Percentiles rank a stretch among this genome's conserved stretches.
Conservation (phyloP, 2,329 filamentous ascomycete genomes). For the Pezicula carpinea region DNA sequence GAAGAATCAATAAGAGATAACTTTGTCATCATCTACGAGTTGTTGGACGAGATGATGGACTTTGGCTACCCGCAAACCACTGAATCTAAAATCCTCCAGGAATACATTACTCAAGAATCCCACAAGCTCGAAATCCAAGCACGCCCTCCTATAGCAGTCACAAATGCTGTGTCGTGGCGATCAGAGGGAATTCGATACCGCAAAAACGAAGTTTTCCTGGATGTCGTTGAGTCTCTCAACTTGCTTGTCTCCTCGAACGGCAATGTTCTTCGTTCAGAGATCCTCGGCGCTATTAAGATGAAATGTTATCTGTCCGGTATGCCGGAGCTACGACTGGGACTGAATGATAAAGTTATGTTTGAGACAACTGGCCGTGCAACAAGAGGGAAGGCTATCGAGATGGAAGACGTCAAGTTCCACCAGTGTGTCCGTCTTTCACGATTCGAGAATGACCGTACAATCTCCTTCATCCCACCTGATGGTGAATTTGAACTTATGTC, state of each 20-base stretch:
- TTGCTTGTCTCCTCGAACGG: constrained; percentile 90
- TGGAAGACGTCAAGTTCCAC: constrained; percentile 99
- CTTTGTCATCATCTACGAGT: constrained; percentile 98
- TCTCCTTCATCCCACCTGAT: constrained; percentile 97
- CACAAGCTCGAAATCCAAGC: constrained; percentile 98
- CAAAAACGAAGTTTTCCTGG: constrained; percentile 99
- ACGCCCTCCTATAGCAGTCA: constrained; percentile 93
- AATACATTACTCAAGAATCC: constrained; percentile 98
- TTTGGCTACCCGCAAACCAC: constrained; percentile 99
- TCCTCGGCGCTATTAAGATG: constrained; percentile 97
- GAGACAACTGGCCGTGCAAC: constrained; percentile 94
- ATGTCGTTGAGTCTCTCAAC: constrained; percentile 95
- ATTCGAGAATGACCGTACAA: constrained; percentile 97
- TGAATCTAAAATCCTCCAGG: constrained; percentile 96
- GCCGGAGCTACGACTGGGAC: constrained; percentile 87
- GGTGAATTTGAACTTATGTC: constrained; percentile 99
- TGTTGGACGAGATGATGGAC: constrained; percentile 99
- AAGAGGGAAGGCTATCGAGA: constrained; percentile 94
- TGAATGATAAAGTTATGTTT: constrained; percentile 99
- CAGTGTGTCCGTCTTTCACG: constrained; percentile 93
- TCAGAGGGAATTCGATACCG: constrained; percentile 97
- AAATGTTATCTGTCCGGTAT: constrained; percentile 98
- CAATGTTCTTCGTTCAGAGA: constrained; percentile 93
- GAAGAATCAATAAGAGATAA: constrained; percentile 99
- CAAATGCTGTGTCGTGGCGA: constrained; percentile 96